Conservation (phyloP, 176 grass and related monocot genomes). For the Pontederia crassipes region DNA sequence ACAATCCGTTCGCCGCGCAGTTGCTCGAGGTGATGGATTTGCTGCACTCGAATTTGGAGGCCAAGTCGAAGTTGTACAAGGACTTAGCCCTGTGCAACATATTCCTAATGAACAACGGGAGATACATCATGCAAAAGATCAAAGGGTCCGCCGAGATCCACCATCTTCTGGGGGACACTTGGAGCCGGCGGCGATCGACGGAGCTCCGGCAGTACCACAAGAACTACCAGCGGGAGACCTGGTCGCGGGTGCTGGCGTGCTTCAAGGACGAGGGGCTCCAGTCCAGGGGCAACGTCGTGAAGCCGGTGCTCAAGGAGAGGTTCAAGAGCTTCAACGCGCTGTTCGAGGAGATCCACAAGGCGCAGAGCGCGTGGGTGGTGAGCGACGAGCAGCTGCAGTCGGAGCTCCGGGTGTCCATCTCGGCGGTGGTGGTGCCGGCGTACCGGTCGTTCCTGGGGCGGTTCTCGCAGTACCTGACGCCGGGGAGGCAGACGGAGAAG, state of each 20-base stretch:
- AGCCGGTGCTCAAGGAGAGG: constrained; percentile 15
- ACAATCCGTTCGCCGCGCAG: constrained; percentile 53
- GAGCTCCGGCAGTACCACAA: constrained; percentile 20
- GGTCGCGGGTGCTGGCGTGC: constrained; percentile 14
- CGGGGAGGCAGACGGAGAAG: constrained; percentile 77
- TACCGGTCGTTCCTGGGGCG: constrained; percentile 70
- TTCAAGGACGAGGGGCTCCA: constrained; percentile 14
- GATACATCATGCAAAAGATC: constrained; percentile 89
- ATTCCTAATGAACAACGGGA: constrained; percentile 30
- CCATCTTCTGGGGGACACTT: constrained; percentile 42
- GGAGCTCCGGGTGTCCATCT: constrained; percentile 77
- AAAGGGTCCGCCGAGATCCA: constrained; percentile 67
- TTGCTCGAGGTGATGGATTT: constrained; percentile 38
- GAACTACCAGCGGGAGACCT: constrained; percentile 23
- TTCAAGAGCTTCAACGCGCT: constrained; percentile 20
- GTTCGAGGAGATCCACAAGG: constrained; percentile 18
- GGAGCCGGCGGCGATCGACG: constrained; percentile 10
- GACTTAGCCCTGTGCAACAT: constrained; percentile 6
- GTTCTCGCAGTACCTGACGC: constrained; percentile 46
- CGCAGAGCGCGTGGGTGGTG: constrained; percentile 18
- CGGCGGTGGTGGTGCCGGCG: constrained; percentile 72
- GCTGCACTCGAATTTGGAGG: constrained; percentile 2
- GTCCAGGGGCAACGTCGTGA: neutral
- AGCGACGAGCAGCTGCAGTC: constrained; percentile 73
- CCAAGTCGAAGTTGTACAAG: constrained; percentile 12